Percentiles rank a stretch among this genome's conserved stretches.
phyloP scores from a whole-genome alignment of 2,329 filamentous ascomycete species.

The Aspergillus sp. region DNA sequence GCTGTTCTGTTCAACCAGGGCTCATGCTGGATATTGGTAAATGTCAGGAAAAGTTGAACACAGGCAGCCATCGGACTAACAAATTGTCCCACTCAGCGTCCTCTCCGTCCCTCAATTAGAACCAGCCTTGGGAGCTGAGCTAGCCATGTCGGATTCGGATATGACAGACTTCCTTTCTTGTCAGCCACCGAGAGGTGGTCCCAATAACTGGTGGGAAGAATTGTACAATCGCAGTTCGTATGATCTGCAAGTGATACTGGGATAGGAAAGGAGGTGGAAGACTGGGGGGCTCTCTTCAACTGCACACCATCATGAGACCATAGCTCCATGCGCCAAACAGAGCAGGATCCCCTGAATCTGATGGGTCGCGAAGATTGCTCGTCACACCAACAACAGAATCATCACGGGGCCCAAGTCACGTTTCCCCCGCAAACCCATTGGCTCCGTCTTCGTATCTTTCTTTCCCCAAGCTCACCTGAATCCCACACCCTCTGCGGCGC shows the following conservation, averaged over 20 bases:
- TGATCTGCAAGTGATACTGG: conserved; percentile 20
- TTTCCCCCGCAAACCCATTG: conserved; percentile 1
- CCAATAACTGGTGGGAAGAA: background rate
- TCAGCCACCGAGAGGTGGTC: background rate
- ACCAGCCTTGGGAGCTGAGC: background rate
- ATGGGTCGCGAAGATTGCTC: background rate
- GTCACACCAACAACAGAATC: too few species aligned
- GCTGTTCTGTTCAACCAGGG: background rate
- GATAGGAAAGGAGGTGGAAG: conserved; percentile 12
- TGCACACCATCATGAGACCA: conserved; percentile 14
- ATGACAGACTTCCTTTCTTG: background rate
- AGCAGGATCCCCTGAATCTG: background rate
- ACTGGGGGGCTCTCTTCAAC: background rate
- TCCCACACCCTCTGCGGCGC: background rate
- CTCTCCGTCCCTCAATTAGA: background rate
- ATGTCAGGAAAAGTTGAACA: background rate
- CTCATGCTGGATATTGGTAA: background rate
- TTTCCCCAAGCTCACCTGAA: background rate
- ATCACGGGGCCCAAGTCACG: conserved; percentile 11
- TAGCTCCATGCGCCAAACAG: background rate
- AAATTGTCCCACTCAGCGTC: background rate
- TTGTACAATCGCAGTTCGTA: conserved; percentile 12
- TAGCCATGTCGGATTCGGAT: background rate
- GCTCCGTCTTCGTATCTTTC: background rate
- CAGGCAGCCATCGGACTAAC: background rate